Evolutionary conservation across 2,329 filamentous ascomycete genomes (phyloP).

Genomic region (Phaeosphaeriaceae sp.): DNA sequence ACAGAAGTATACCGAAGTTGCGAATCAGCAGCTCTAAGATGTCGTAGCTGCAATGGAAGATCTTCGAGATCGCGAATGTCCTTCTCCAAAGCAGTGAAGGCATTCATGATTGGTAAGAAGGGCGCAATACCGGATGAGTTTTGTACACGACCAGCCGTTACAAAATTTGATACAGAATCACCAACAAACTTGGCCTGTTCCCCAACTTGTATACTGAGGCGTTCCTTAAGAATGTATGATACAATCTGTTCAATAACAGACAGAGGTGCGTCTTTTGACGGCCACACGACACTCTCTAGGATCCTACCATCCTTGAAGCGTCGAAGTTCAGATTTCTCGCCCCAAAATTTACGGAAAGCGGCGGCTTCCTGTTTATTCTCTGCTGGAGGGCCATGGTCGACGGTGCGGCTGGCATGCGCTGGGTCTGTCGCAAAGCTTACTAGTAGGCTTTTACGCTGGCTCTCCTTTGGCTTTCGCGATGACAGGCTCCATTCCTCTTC

Average conservation of each 20-base stretch:
- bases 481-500: conserved; percentile 47
- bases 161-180: conserved; percentile 54
- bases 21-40: conserved; percentile 75
- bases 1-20: conserved; percentile 77
- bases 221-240: conserved; percentile 70
- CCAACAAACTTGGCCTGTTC: conserved; percentile 56
- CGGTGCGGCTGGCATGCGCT: conserved; percentile 72
- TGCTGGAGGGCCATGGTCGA: conserved; percentile 86
- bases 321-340: conserved; percentile 87
- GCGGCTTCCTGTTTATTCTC: conserved; percentile 84
- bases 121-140: conserved; percentile 52
- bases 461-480: conserved; percentile 26
- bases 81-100: conserved; percentile 75
- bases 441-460: conserved; percentile 53
- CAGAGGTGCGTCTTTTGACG: conserved; percentile 61
- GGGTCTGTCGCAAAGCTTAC: conserved; percentile 77
- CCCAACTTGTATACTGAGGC: conserved; percentile 67
- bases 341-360: conserved; percentile 90
- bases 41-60: conserved; percentile 85
- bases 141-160: conserved; percentile 47
- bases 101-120: conserved; percentile 73
- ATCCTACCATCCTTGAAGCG: conserved; percentile 97
- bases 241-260: conserved; percentile 82
- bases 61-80: conserved; percentile 79
- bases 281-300: conserved; percentile 89